Conservation (phyloP, 257 asterid genomes). For the Thymus quinquecostatus region DNA sequence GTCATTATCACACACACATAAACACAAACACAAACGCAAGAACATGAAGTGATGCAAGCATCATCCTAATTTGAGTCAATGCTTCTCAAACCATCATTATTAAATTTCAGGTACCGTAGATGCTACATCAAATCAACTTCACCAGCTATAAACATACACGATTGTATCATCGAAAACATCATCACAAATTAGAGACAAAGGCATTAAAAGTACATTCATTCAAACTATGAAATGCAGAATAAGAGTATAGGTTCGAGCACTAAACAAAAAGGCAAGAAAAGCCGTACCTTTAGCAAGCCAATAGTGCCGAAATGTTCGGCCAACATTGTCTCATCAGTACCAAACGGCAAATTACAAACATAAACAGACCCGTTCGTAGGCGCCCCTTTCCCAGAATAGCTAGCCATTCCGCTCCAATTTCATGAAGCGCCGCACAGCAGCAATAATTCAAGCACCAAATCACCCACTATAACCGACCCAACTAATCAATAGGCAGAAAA, state of each 20-base stretch:
- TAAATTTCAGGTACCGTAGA: background rate
- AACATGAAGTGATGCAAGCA: background rate
- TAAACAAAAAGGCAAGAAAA: conserved; percentile 26
- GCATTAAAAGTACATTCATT: background rate
- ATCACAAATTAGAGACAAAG: background rate
- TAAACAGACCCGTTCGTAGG: conserved; percentile 81
- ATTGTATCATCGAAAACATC: too few relatives aligned
- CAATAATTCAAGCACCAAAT: conserved; percentile 14
- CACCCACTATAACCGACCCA: conserved; percentile 31
- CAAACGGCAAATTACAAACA: conserved; percentile 88
- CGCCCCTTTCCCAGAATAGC: conserved; percentile 62
- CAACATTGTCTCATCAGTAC: conserved; percentile 90
- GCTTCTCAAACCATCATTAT: background rate
- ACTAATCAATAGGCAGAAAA: conserved; percentile 1
- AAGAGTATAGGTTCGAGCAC: background rate
- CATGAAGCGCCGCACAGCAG: conserved; percentile 43
- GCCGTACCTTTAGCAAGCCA: conserved; percentile 91
- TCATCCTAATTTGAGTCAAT: conserved; percentile 4
- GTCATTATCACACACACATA: conserved; percentile 12
- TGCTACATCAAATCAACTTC: too few relatives aligned
- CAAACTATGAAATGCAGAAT: background rate
- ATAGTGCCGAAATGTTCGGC: conserved; percentile 96
- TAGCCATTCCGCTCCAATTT: conserved; percentile 72
- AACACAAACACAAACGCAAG: background rate
- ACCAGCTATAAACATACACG: too few relatives aligned